Evolutionary conservation across 2,329 filamentous ascomycete genomes (phyloP).

Genomic region (Lojkania enalia): DNA sequence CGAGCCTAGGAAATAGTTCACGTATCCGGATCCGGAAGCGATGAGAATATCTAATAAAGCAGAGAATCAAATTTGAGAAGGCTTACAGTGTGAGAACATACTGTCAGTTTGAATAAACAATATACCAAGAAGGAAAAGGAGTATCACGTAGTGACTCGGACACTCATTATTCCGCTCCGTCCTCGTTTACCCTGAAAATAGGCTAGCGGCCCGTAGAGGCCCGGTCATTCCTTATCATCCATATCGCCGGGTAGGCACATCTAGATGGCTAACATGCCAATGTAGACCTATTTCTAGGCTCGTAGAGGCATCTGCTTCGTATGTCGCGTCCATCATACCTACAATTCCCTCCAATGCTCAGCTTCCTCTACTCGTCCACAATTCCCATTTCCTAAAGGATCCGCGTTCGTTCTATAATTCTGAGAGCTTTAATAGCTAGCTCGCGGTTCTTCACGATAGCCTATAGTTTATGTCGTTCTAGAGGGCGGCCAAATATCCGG

Average conservation of each 20-base stretch:
- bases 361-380: slow-evolving; percentile 10
- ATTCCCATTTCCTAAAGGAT: slow-evolving; percentile 20
- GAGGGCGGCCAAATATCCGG: slow-evolving; percentile 16
- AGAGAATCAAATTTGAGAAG: too few relatives aligned
- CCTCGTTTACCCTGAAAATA: not conserved
- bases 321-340: slow-evolving; percentile 4
- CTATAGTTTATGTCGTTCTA: slow-evolving; percentile 18
- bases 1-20: too few relatives aligned
- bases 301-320: slow-evolving; percentile 4
- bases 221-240: not conserved
- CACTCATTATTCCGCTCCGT: not conserved
- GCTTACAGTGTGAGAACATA: too few relatives aligned
- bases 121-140: too few relatives aligned
- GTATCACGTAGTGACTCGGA: too few relatives aligned
- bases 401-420: slow-evolving; percentile 22
- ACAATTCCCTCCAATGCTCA: slow-evolving; percentile 12
- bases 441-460: slow-evolving; percentile 17
- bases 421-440: slow-evolving; percentile 16
- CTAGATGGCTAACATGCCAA: slow-evolving; percentile 6
- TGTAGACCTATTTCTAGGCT: slow-evolving; percentile 2
- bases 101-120: too few relatives aligned
- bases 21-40: too few relatives aligned
- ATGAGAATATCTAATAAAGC: too few relatives aligned
- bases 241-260: slow-evolving; percentile 1
- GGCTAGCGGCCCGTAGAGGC: not conserved